Base-by-base conservation (phyloP, 352 stramenopile genomes). In the Pythium dissotocum region DNA sequence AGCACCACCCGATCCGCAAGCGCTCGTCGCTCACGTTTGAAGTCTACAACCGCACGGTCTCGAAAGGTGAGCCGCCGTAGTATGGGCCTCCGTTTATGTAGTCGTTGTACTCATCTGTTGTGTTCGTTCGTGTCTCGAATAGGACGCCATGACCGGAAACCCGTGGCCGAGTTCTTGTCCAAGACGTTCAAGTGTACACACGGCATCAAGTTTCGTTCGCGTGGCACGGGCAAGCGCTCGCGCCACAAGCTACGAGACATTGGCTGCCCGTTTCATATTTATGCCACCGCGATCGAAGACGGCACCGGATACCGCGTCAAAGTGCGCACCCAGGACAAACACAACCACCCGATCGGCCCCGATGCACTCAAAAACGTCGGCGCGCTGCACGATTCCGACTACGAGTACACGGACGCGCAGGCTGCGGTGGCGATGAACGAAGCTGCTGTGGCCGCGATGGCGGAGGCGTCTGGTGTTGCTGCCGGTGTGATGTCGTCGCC, bases 171-270 rank as follows among this genome's bases (percentile, higher is more conserved):
- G 51, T 93, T 85, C 62, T 58, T 91, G 35, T 90, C 80, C 65
- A 93, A 93, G 73, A 93, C 85, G 9, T 93, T 89, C 70, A 93
- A 93, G 65, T 93, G 85, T 66, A 91, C 85, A 42, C 85, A 93
- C 60, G 85, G 85, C 54, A 93, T 93, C 66, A 91, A 91, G 73
- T 93, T 93, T 60, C 85, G 85, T 13, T 80, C 83, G 35, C 80
- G 85, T 32, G 81, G 85, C 33, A 90, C 77, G 18, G 85, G 85
- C 48, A 90, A 90, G 60, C 78, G 85, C 0, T 58, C 85, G 65
- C 80, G 85, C 0, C 83, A 91, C 66, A 91, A 90, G 51, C 63
- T 84, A 42, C 77, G 85, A 18, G 80, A 93, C 68, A 87, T 91
- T 57, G 82, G 82, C 46, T 93, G 85, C 46, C 85, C 83, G 4